phyloP scores from a whole-genome alignment of 2,329 filamentous ascomycete genomes.

The Elsinoe fawcettii region DNA sequence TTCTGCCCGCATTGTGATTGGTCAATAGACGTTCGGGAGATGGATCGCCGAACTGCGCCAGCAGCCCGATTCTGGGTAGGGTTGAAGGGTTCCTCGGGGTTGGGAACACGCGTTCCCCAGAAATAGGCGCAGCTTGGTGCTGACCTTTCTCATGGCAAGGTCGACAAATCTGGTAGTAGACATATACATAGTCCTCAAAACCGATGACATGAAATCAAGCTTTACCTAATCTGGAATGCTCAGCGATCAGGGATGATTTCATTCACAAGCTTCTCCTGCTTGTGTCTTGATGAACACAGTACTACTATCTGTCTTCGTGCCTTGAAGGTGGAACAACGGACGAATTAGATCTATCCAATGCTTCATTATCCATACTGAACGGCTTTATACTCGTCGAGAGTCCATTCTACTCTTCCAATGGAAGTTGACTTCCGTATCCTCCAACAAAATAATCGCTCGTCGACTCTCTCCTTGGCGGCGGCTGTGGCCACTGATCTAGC shows the following conservation, averaged over 20 bases:
- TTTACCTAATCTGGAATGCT: too few relatives aligned
- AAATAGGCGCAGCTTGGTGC: not conserved
- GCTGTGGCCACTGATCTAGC: slow-evolving; percentile 35
- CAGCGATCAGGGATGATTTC: too few relatives aligned
- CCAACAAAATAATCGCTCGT: slow-evolving; percentile 26
- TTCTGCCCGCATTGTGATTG: not conserved
- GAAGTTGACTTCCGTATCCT: slow-evolving; percentile 20
- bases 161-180: not conserved
- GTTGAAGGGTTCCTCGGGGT: not conserved
- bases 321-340: too few relatives aligned
- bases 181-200: too few relatives aligned
- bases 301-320: too few relatives aligned
- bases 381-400: too few relatives aligned
- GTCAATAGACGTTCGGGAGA: not conserved
- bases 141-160: not conserved
- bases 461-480: slow-evolving; percentile 17
- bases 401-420: not conserved
- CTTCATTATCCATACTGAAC: too few relatives aligned
- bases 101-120: not conserved
- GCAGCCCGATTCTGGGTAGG: not conserved
- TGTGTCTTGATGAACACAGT: too few relatives aligned
- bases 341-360: too few relatives aligned
- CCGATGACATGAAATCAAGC: too few relatives aligned
- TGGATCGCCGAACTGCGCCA: not conserved
- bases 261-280: too few relatives aligned